Evolutionary conservation across 352 stramenopile species (phyloP).

Genomic region (Stephanocyclus meneghinianus): DNA sequence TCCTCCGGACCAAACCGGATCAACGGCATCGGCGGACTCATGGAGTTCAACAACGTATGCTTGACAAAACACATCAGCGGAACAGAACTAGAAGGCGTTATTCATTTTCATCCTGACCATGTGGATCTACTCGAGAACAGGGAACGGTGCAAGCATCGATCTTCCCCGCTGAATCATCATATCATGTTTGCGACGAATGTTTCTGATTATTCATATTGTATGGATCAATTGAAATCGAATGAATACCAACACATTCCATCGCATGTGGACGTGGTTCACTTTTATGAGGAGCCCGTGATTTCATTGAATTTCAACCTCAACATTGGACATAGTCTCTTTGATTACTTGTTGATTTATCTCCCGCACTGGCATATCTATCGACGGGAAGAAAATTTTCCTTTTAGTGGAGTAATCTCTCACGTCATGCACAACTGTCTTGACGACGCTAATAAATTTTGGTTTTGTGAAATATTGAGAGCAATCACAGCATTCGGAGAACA

Average conservation of each 20-base stretch:
- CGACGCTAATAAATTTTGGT: neutral
- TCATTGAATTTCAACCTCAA: constrained; percentile 12
- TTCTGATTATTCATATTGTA: constrained; percentile 9
- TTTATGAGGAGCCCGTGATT: neutral
- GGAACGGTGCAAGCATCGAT: neutral
- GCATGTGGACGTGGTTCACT: neutral
- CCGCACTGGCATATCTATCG: neutral
- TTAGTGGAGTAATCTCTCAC: constrained; percentile 5
- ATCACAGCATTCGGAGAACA: constrained; percentile 3
- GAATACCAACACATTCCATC: constrained; percentile 2
- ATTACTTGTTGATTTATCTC: constrained; percentile 14
- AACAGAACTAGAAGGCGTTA: neutral
- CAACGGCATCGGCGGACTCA: neutral
- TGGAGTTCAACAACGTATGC: constrained; percentile 11
- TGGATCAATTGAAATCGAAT: constrained; percentile 1
- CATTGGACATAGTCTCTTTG: constrained; percentile 4
- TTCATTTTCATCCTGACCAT: neutral
- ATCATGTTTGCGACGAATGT: constrained; percentile 11
- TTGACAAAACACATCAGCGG: neutral
- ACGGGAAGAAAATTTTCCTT: neutral
- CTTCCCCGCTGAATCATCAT: constrained; percentile 6
- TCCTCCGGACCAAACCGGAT: too few species aligned
- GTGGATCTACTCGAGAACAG: neutral
- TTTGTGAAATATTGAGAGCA: constrained; percentile 10
- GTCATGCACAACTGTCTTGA: neutral